Base-by-base conservation (phyloP, 2,329 filamentous ascomycete species). In the Epichloe aotearoae region DNA sequence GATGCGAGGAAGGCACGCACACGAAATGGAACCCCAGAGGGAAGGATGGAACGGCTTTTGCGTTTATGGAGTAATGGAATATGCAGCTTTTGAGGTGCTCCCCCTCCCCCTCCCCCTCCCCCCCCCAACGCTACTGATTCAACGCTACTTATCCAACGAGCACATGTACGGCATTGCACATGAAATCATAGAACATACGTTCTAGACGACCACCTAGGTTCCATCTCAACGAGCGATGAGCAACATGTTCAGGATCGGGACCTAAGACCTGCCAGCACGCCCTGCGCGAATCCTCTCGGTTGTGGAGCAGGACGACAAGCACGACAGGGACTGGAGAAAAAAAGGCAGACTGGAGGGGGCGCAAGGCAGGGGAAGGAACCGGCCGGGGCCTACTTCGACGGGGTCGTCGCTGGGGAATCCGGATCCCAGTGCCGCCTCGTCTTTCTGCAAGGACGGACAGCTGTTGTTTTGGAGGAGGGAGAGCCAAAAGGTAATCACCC, bases 41-140 rank as follows among this genome's bases (percentile, higher is more conserved):
- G 39, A 39, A 37, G 38, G 50, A 47, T 47, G 38, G 44, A 47
- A 51, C 50, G 38, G 38, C 50, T 39, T 46, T 38, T 51, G 37
- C 34, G 36, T 46, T 14, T 41, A 34, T 12, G 5, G 33, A 41
- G 15, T 46, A 8, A 17, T 15, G n/a, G 5, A 41, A 42, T 8
- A 11, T 17, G 11, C 17, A 42, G 6, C 39, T 15, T 17, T 12
- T 14, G 11, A 17, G n/a, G 39, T 11, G 8, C 8, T 3, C 30
- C 26, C 26, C 10, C 3, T 5, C 23, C 5, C 30, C n/a, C 8
- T 3, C 30, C 26, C 26, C 10, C 3, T 5, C 23, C 5, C 30
- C n/a, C n/a, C 26, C 6, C 6, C 23, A 30, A 30, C 10, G 30
- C 30, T 11, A 11, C 30, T 30, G 10, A 30, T 10, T 8, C 10